Base-by-base conservation (phyloP, 495 filamentous ascomycete species). In the Aspergillus steynii region DNA sequence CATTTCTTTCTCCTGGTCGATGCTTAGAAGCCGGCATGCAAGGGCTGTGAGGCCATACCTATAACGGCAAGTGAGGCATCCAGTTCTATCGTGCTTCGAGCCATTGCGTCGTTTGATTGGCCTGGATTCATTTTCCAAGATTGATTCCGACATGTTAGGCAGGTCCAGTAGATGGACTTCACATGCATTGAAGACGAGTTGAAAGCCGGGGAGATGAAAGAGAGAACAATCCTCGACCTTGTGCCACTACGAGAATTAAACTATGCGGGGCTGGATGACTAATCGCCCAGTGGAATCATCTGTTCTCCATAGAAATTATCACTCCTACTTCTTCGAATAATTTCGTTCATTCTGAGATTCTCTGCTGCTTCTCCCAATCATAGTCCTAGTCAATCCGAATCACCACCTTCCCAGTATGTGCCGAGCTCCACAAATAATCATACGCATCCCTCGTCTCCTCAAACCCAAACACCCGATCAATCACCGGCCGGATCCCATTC, bases 331-430 rank as follows among this genome's bases (percentile, higher is more conserved):
- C n/a, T n/a, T n/a, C n/a, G n/a, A n/a, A n/a, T n/a, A n/a, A n/a
- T n/a, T n/a, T n/a, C n/a, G n/a, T n/a, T n/a, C 20, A 20, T 20
- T 20, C 20, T 20, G 0, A 20, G 20, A 0, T 20, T 20, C 20
- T 20, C 20, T 20, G 0, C 20, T 20, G 0, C 20, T 0, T 20
- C 20, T 20, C 20, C 20, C 20, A 20, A 20, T 20, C 20, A 20
- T 20, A 20, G 20, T 20, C 1, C 27, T 53, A 53, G 0, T 62
- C 60, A 42, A 74, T 45, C 15, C 37, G 61, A 56, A 74, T 70
- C 34, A 69, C 68, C 14, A 74, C 60, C 46, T 74, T 74, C 4
- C 72, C 72, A n/a, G 67, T 58, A 56, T 73, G 71, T 27, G 53
- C 56, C 10, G 63, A 64, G 6, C 53, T 55, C 26, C 55, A 54